Evolutionary conservation across 2,329 filamentous ascomycete genomes (phyloP), one percentile per base, ranked within the genome.

Genomic region (Arthrobotrys entomopaga): DNA sequence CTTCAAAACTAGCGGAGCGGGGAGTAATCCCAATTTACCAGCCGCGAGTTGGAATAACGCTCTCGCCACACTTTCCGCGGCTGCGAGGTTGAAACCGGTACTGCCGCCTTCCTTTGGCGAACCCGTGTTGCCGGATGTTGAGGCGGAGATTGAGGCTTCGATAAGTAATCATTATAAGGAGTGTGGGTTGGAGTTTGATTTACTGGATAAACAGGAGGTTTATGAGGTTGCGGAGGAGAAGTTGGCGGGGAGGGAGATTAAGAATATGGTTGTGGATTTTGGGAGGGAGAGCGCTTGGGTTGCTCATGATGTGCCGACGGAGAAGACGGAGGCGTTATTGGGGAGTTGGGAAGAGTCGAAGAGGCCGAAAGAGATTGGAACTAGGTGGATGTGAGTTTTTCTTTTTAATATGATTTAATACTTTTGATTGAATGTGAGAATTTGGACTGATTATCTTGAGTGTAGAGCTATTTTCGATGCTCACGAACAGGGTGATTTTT

Each of bases 191-290:
- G 64, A 69, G 8, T 75, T 75, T 38, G 71, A 52, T 15, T 11
- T 52, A 16, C 20, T 75, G 52, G 71, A 75, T 69, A 54, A 40
- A 11, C 50, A 50, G 2, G 71, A 67, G 42, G 56, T 64, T 5
- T 67, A 53, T 54, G 65, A 69, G 49, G 38, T 56, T 48, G 71
- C 65, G 52, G 71, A 75, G 34, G 64, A 69, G 57, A 67, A 69
- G 53, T 40, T 75, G 61, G 58, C 53, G 57, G 64, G 64, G 34
- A 63, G 24, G 46, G 71, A 75, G 19, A 20, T 67, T 26, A 67
- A 63, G 48, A 69, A 75, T 56, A 64, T 75, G 52, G 71, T 75
- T 26, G 65, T 75, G 38, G 71, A 75, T 65, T 75, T 75, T 49
- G 71, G 71, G 22, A 60, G 69, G 57, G 71, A 75, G 65, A 75